Evolutionary conservation across 2,329 filamentous ascomycete genomes (phyloP), one percentile per base, ranked within the genome.

Genomic region (Cladosporium sp.): DNA sequence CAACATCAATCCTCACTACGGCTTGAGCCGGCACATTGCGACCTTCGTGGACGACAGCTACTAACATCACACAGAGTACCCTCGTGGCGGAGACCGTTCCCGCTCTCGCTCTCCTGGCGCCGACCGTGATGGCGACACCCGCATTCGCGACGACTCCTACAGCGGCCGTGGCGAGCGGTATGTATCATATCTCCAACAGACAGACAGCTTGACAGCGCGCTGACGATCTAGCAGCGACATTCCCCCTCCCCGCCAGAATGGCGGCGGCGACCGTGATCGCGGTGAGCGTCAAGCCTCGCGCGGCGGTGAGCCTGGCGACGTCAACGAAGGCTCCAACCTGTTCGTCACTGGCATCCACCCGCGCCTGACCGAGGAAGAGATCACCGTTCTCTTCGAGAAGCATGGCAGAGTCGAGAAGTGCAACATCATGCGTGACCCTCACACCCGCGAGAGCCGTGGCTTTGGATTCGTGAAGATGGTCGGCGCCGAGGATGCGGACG

Each of bases 391-490:
- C 66, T 99, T 99, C 72, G 92, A 97, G 79, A 99, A 97, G 79
- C 97, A 97, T 71, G 94, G 94, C 67, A 92, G 96, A 73, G 94
- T 99, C 55, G 93, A 97, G 80, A 97, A 95, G 79, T 97, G 93
- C 81, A 95, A 97, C 76, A 99, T 99, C 80, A 99, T 99, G 94
- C 87, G 93, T 72, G 94, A 99, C 73, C 94, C 94, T 63, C 94
- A 99, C 77, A 95, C 90, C 71, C 96, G 96, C 79, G 94, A 99
- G 78, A 97, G 93, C 68, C 94, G 94, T 76, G 94, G 94, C 66
- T 99, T 99, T 67, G 94, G 94, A 59, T 99, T 99, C 80, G 94
- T 99, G 74, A 97, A 99, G 82, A 97, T 99, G 93, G 87, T 92
- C 61, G 95, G 91, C 60, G 85, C 90, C 51, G 93, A 97, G 58